Percentiles rank a stretch among this genome's conserved stretches.
Conservation (phyloP, 2,329 filamentous ascomycete genomes). For the Celoporthe dispersa region DNA sequence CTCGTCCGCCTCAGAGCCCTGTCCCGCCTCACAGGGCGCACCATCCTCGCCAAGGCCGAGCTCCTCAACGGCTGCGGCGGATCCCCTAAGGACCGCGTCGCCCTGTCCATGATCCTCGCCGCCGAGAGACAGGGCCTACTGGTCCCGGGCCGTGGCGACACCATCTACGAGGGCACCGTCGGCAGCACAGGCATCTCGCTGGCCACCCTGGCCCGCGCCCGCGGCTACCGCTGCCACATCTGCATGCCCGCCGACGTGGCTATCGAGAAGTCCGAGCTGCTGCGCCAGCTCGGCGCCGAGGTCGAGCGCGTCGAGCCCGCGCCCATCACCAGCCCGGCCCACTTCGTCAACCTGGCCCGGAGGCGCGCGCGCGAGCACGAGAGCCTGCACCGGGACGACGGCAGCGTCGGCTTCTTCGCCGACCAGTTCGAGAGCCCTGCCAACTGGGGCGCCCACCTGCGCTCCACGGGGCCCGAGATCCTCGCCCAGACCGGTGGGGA, state of each 20-base stretch:
- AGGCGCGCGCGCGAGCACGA: conserved; percentile 78
- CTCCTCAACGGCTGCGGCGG: conserved; percentile 94
- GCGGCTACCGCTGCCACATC: conserved; percentile 91
- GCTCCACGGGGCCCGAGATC: conserved; percentile 88
- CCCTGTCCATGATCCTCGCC: conserved; percentile 82
- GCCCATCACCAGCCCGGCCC: conserved; percentile 88
- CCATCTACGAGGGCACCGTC: conserved; percentile 96
- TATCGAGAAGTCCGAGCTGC: conserved; percentile 84
- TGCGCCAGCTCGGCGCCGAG: conserved; percentile 86
- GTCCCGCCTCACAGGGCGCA: conserved; percentile 83
- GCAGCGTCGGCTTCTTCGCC: conserved; percentile 85
- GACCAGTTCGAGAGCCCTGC: conserved; percentile 94
- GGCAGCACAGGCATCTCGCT: conserved; percentile 96
- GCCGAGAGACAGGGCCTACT: conserved; percentile 81
- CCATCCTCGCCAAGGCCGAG: conserved; percentile 92
- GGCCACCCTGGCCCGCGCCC: conserved; percentile 83
- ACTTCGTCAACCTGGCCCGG: conserved; percentile 93
- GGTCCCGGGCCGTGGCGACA: conserved; percentile 81
- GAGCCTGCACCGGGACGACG: conserved; percentile 54
- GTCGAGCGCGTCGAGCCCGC: conserved; percentile 90
- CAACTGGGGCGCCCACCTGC: conserved; percentile 85
- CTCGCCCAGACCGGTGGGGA: conserved; percentile 73
- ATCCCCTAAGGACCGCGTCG: conserved; percentile 93
- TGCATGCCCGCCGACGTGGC: conserved; percentile 96
- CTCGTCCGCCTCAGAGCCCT: conserved; percentile 85